A percentile compares a stretch with the other conserved stretches of the same genome.
Conservation (phyloP, 2,329 filamentous ascomycete species). For the Aspergillus japonicus region DNA sequence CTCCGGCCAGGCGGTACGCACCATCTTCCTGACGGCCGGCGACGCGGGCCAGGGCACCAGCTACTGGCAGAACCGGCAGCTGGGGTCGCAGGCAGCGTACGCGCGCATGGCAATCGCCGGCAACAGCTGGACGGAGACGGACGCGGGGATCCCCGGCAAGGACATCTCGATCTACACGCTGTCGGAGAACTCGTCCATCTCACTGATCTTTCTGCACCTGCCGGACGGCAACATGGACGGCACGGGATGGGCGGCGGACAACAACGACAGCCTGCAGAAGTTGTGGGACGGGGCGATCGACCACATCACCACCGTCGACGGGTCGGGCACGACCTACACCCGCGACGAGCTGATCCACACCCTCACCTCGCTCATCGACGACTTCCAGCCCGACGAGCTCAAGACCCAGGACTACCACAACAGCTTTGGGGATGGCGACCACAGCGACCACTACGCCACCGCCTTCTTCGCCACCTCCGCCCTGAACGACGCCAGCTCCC, state of each 20-base stretch:
- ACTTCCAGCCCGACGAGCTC: slow-evolving; percentile 11
- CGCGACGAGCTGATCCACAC: slow-evolving; percentile 9
- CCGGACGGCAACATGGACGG: slow-evolving; percentile 18
- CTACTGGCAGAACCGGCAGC: slow-evolving; percentile 19
- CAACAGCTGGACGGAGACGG: slow-evolving; percentile 14
- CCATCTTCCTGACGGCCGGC: slow-evolving; percentile 21
- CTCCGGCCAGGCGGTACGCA: slow-evolving; percentile 13
- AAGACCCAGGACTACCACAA: slow-evolving; percentile 19
- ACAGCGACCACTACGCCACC: slow-evolving; percentile 17
- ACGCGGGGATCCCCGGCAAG: slow-evolving; percentile 10
- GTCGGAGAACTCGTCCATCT: slow-evolving; percentile 6
- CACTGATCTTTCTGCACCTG: slow-evolving; percentile 16
- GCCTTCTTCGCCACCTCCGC: slow-evolving; percentile 13
- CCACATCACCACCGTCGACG: slow-evolving; percentile 8
- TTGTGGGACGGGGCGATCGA: slow-evolving; percentile 15
- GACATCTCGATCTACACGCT: slow-evolving; percentile 14
- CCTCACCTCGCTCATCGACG: slow-evolving; percentile 7
- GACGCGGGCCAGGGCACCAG: slow-evolving; percentile 14
- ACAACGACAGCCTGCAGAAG: slow-evolving; percentile 13
- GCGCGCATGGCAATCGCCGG: slow-evolving; percentile 12
- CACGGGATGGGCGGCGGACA: slow-evolving; percentile 10
- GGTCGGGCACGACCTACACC: slow-evolving; percentile 10
- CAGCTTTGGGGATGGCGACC: slow-evolving; percentile 14
- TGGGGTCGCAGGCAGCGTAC: slow-evolving; percentile 15
- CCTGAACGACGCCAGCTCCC: not conserved